These are phyloP conservation scores for Rhytidhysteron rufulum DNA, from an alignment of 2,329 filamentous ascomycete species.

Conservation along the genomic window DNA sequence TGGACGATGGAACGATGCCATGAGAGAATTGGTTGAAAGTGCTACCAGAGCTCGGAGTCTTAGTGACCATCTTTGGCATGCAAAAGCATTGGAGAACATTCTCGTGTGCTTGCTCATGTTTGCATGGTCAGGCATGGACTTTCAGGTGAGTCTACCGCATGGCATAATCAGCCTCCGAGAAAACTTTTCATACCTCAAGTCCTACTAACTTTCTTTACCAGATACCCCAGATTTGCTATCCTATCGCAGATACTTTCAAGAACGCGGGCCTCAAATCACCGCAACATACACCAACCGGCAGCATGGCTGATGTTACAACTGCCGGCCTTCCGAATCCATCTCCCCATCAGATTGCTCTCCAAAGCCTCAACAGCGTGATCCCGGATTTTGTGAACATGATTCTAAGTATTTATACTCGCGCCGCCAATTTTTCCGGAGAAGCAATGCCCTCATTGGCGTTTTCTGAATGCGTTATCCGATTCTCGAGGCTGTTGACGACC, in stretches of 20 bases:
- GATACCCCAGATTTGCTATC: slow-evolving; percentile 53
- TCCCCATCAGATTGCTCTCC: slow-evolving; percentile 33
- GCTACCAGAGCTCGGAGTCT: slow-evolving; percentile 71
- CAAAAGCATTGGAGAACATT: slow-evolving; percentile 87
- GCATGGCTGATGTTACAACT: slow-evolving; percentile 33
- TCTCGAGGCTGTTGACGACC: slow-evolving; percentile 65
- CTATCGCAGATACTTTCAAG: slow-evolving; percentile 49
- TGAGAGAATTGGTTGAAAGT: slow-evolving; percentile 78
- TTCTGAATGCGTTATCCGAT: slow-evolving; percentile 70
- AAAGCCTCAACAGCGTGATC: slow-evolving; percentile 55
- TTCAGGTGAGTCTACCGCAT: slow-evolving; percentile 55
- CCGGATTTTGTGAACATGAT: slow-evolving; percentile 75
- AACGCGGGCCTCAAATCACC: slow-evolving; percentile 40
- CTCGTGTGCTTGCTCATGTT: slow-evolving; percentile 78
- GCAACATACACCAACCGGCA: slow-evolving; percentile 37
- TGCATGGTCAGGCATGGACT: slow-evolving; percentile 79
- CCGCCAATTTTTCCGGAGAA: slow-evolving; percentile 61
- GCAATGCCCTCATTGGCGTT: slow-evolving; percentile 66
- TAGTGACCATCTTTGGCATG: slow-evolving; percentile 96
- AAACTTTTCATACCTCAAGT: slow-evolving; percentile 7
- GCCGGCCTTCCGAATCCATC: slow-evolving; percentile 44
- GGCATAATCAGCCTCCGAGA: background rate
- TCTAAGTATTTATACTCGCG: slow-evolving; percentile 67
- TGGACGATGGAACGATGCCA: slow-evolving; percentile 83
- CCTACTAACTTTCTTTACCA: slow-evolving; percentile 23